Conservation (phyloP, 306 rosid species). For the Ammopiptanthus mongolicus region DNA sequence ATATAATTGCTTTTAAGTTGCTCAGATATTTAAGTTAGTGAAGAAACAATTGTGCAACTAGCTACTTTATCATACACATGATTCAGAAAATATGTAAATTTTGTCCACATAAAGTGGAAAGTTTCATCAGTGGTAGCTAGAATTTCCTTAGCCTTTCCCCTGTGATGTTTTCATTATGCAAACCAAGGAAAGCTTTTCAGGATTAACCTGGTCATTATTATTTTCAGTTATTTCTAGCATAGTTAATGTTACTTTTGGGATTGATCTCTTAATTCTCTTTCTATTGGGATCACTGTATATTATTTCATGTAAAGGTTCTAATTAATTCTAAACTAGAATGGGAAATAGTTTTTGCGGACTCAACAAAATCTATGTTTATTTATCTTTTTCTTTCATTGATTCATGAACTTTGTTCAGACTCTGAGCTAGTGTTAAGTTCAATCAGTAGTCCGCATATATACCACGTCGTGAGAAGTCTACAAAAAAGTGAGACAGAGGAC, state of each 20-base stretch:
- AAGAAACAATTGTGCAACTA: not conserved
- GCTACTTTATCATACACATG: not conserved
- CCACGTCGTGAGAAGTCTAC: no score
- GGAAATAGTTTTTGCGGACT: no score
- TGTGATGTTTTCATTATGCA: not conserved
- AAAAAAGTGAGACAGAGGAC: no score
- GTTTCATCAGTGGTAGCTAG: not conserved
- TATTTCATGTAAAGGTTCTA: not conserved
- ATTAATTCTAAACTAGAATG: no score
- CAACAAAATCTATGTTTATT: not conserved
- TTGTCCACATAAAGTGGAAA: not conserved
- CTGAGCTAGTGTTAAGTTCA: no score
- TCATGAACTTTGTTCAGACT: no score
- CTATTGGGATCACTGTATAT: not conserved
- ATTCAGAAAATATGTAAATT: not conserved
- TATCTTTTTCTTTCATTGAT: no score
- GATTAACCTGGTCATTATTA: not conserved
- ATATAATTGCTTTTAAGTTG: not conserved
- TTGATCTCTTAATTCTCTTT: not conserved
- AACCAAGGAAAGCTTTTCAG: not conserved
- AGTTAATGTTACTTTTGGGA: not conserved
- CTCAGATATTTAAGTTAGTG: not conserved
- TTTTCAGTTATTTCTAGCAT: not conserved
- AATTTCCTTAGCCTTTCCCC: not conserved
- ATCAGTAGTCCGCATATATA: no score